Evolutionary conservation across 805 yeast species (phyloP), one percentile per base, ranked within the genome.

Genomic region (Wickerhamomyces sydowiorum): DNA sequence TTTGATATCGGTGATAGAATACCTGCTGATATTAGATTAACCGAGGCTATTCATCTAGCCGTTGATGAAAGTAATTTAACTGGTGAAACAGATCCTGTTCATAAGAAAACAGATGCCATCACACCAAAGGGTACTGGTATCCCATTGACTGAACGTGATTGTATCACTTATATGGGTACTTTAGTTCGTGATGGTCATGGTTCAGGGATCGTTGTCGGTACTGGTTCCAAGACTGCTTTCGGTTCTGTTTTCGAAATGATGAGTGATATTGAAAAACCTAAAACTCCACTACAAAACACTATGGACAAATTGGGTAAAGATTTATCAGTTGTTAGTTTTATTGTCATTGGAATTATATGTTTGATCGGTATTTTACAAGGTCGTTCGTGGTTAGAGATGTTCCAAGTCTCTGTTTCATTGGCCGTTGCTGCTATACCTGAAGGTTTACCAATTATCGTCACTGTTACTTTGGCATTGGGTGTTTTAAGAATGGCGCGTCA

Each of bases 381-480:
- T 38, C 83, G 95, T 48, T 75, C 86, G 9, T 90, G 97, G 96
- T 73, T 93, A 44, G 98, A 93, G 49, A 93, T 95, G 97, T 91
- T 93, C 66, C 96, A 91, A 62, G 89, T 93, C 44, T 87, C 96
- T 1, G 99, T 93, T 9, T 89, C 97, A 2, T 72, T 93, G 48
- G 99, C 99, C 3, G 99, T 93, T 17, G 99, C 99, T 39, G 99
- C 99, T 4, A 93, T 93, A 53, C 99, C 99, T 5, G 99, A 93
- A 65, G 99, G 99, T 41, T 75, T 93, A 51, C 99, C 99, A 1
- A 93, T 93, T 55, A 93, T 93, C 61, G 99, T 93, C 32, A 91
- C 99, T 6, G 99, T 93, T 9, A 93, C 99, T 0, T 70, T 93
- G 48, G 99, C 99, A 0, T 70, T 93, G 19, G 99, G 99, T 38